These are phyloP conservation scores for Geranium brycei DNA, from an alignment of 345 rosid genomes.

Conservation along the genomic window DNA sequence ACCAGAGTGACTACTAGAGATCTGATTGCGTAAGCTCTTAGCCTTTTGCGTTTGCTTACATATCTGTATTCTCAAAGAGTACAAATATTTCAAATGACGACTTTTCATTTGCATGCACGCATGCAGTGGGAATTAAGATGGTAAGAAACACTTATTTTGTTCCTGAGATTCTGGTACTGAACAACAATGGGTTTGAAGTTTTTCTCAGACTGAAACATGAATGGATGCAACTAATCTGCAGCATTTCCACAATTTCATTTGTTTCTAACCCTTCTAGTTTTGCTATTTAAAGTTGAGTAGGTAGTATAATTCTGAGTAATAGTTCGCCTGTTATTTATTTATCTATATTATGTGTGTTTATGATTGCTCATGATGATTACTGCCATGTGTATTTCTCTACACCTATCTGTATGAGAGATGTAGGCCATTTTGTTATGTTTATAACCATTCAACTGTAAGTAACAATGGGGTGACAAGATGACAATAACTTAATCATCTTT, in stretches of 20 bases:
- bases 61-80: background rate
- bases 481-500: background rate
- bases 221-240: too few species aligned
- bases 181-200: background rate
- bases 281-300: too few species aligned
- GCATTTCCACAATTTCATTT: too few species aligned
- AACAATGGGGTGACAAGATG: background rate
- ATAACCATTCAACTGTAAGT: background rate
- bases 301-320: background rate
- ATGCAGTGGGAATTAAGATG: background rate
- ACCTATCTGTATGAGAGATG: background rate
- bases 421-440: background rate
- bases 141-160: background rate
- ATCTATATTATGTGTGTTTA: too few species aligned
- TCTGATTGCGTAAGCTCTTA: conserved; percentile 62
- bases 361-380: background rate
- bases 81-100: background rate
- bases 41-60: background rate
- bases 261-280: too few species aligned
- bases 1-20: conserved; percentile 63
- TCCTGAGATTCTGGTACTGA: background rate
- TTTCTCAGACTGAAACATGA: background rate
- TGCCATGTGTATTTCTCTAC: background rate
- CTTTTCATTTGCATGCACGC: background rate
- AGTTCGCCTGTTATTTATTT: background rate